Conservation (phyloP, 345 rosid species). For the Syzygium aqueum region DNA sequence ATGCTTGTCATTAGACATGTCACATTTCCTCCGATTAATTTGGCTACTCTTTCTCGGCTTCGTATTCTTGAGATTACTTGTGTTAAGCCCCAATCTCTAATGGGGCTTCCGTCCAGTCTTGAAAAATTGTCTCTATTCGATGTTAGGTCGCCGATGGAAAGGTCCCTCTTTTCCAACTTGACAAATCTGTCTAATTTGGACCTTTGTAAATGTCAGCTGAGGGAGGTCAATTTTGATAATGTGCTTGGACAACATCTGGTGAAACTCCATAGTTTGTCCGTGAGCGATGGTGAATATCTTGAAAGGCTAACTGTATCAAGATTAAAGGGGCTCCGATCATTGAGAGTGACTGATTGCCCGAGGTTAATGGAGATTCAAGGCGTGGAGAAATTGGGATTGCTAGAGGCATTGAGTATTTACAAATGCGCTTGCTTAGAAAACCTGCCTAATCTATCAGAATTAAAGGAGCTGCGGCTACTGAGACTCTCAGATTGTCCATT, state of each 20-base stretch:
- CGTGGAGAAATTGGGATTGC: background rate
- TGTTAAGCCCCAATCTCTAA: fast-evolving
- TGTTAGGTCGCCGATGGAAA: background rate
- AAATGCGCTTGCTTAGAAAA: background rate
- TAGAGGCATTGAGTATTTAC: background rate
- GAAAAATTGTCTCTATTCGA: background rate
- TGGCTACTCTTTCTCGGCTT: background rate
- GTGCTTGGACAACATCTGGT: background rate
- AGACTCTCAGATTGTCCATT: too few species aligned
- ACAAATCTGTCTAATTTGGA: background rate
- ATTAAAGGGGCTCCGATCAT: background rate
- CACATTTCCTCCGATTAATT: background rate
- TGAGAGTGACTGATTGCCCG: background rate
- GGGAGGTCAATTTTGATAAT: background rate
- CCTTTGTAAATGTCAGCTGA: background rate
- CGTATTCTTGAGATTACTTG: background rate
- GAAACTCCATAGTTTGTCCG: background rate
- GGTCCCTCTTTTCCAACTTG: background rate
- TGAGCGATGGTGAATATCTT: background rate
- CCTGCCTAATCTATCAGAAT: background rate
- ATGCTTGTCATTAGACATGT: background rate
- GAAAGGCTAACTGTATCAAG: background rate
- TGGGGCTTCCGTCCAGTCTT: background rate
- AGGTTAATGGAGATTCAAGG: background rate
- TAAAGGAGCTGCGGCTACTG: background rate